phyloP scores from a whole-genome alignment of 225 moss, liverwort and hornwort species.

The Climacium dendroides region DNA sequence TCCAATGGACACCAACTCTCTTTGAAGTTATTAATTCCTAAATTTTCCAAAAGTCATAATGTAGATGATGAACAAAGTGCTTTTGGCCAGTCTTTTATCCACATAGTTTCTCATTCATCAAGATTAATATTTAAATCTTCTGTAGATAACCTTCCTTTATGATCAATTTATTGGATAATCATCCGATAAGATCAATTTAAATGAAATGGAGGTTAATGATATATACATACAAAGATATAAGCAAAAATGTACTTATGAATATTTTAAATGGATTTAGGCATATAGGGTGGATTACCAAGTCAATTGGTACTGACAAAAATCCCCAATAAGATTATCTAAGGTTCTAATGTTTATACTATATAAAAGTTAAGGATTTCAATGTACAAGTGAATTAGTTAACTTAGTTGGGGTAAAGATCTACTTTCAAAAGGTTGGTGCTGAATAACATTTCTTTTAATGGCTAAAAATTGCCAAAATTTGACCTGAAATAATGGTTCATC shows the following conservation, averaged over 20 bases:
- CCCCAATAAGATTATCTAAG: neutral
- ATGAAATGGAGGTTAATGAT: neutral
- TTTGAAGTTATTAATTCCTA: neutral
- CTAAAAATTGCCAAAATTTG: too few species aligned
- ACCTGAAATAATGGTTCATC: too few species aligned
- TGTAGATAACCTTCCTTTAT: neutral
- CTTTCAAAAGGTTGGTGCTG: too few species aligned
- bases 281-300: accelerated
- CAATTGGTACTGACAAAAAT: neutral
- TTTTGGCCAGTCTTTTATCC: neutral
- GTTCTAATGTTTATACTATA: neutral
- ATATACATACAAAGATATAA: neutral
- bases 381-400: neutral
- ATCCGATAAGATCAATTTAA: neutral
- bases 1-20: neutral
- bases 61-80: neutral
- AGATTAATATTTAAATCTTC: neutral
- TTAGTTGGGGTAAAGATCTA: neutral
- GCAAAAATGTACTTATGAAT: too few species aligned
- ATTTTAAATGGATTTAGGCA: neutral
- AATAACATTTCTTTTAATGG: too few species aligned
- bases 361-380: neutral
- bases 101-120: neutral
- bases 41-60: neutral
- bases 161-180: neutral